Evolutionary conservation across 805 yeast genomes (phyloP), one percentile per base, ranked within the genome.

Genomic region (Candida ipomoeae): DNA sequence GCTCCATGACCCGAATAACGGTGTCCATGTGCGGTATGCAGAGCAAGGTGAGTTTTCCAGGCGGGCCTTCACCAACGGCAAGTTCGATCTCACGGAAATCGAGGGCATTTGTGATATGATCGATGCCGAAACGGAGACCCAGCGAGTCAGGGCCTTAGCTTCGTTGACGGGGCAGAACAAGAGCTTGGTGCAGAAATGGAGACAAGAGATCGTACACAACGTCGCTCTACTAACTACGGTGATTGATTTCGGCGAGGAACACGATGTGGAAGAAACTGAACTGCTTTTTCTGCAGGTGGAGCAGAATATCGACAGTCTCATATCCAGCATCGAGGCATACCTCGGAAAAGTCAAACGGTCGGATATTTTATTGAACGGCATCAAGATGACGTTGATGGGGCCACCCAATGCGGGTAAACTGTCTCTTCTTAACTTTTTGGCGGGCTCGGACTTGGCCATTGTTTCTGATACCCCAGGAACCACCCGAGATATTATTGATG

Each of bases 361-460:
- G 0, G 87, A 83, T 56, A 70, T 91, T 1, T 65, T 92, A 14
- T 66, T 84, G 38, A 73, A 78, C 21, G 99, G 99, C 1, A 82
- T 92, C 29, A 81, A 80, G 50, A 60, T 91, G 23, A 82, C 85
- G 0, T 69, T 94, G 8, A 56, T 91, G 13, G 99, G 99, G 0
- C 94, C 96, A 6, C 97, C 99, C 1, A 94, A 94, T 66, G 97
- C 96, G 1, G 99, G 99, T 0, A 94, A 94, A 63, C 90, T 97
- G 3, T 88, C 96, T 1, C 68, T 94, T 10, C 66, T 94, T 46
- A 94, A 94, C 61, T 62, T 69, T n/a, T 65, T 94, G 6, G 89
- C 91, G 0, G 77, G 83, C 51, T 80, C 86, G 20, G 95, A 90
- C 20, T 86, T 89, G 15, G 95, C 97, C 0, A 89, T 94, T 36